phyloP scores from a whole-genome alignment of 164 flowering plant genomes.

The Tetracentron sinense region DNA sequence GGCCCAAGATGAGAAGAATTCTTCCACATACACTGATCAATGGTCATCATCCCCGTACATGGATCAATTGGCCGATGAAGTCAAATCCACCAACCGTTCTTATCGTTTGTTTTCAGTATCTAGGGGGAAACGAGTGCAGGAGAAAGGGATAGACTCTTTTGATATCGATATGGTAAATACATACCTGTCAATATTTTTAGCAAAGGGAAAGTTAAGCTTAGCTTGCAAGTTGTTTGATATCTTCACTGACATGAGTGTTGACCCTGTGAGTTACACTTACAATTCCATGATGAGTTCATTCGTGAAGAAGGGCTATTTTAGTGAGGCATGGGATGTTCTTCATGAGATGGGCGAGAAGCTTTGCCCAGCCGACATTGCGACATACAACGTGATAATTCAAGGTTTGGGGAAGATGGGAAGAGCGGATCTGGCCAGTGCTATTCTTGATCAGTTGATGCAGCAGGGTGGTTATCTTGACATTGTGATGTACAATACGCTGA shows the following conservation, averaged over 20 bases:
- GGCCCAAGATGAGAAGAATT: slow-evolving; percentile 14
- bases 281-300: slow-evolving; percentile 88
- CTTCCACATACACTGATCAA: slow-evolving; percentile 20
- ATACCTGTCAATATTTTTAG: slow-evolving; percentile 72
- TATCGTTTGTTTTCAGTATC: slow-evolving; percentile 34
- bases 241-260: slow-evolving; percentile 59
- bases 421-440: slow-evolving; percentile 76
- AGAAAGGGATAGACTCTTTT: slow-evolving; percentile 47
- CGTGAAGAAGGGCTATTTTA: slow-evolving; percentile 90
- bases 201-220: slow-evolving; percentile 77
- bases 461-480: slow-evolving; percentile 88
- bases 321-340: slow-evolving; percentile 78
- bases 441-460: slow-evolving; percentile 61
- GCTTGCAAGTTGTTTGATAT: slow-evolving; percentile 97
- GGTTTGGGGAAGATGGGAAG: slow-evolving; percentile 89
- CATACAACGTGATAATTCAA: slow-evolving; percentile 83
- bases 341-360: slow-evolving; percentile 71
- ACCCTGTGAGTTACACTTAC: slow-evolving; percentile 69
- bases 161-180: slow-evolving; percentile 92
- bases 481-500: slow-evolving; percentile 92
- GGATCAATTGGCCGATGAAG: slow-evolving; percentile 60
- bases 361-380: slow-evolving; percentile 78
- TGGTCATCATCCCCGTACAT: slow-evolving; percentile 91
- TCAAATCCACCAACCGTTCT: slow-evolving; percentile 16
- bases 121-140: slow-evolving; percentile 54